Conservation (phyloP, 2,329 filamentous ascomycete genomes). For the Phaeosphaeria sp. region DNA sequence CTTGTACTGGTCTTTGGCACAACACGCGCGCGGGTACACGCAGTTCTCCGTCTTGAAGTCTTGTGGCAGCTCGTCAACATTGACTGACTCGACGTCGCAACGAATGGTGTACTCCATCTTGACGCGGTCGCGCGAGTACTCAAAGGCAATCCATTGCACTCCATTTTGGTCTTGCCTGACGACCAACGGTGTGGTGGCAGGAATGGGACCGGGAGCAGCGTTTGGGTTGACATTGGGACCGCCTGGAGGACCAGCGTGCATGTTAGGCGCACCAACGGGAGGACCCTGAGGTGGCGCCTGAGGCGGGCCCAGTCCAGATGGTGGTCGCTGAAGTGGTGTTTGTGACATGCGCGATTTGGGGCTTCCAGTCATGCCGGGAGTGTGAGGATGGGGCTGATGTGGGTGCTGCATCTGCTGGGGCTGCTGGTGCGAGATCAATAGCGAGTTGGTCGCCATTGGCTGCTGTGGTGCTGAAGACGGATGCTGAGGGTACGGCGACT, state of each 20-base stretch:
- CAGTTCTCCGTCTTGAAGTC: conserved; percentile 99
- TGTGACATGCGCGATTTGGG: conserved; percentile 58
- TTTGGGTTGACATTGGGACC: conserved; percentile 75
- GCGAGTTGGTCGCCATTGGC: conserved; percentile 55
- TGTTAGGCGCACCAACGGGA: conserved; percentile 49
- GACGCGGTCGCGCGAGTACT: conserved; percentile 94
- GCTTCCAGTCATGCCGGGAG: conserved; percentile 69
- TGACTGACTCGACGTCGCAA: conserved; percentile 96
- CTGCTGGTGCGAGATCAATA: conserved; percentile 62
- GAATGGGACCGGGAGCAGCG: conserved; percentile 93
- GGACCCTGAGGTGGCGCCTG: conserved; percentile 49
- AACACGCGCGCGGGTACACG: conserved; percentile 94
- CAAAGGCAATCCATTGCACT: conserved; percentile 98
- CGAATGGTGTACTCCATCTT: conserved; percentile 99
- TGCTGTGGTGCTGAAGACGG: conserved; percentile 63
- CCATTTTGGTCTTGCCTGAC: conserved; percentile 95
- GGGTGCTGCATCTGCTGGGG: conserved; percentile 50
- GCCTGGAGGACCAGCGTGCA: conserved; percentile 48
- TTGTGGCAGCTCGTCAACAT: conserved; percentile 79
- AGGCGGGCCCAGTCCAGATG: conserved; percentile 54
- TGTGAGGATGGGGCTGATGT: conserved; percentile 52
- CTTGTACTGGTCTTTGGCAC: conserved; percentile 92
- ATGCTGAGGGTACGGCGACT: conserved; percentile 64
- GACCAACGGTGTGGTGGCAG: conserved; percentile 92
- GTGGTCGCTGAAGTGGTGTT: conserved; percentile 63